Evolutionary conservation across 192 early-diverging fungal species (phyloP).

Genomic region (Gigaspora rosea): DNA sequence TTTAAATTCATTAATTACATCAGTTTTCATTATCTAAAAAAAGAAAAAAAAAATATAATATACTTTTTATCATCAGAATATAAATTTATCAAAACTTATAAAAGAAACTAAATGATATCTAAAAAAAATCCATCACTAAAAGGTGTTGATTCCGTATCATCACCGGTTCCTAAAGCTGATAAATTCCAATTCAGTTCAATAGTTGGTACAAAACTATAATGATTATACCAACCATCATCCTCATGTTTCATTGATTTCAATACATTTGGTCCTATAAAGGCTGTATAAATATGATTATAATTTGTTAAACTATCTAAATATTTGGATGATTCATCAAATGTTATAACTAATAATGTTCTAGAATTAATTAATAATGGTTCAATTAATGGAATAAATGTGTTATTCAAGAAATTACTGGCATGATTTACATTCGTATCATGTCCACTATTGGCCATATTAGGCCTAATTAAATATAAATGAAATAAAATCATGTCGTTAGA

Average conservation of each 20-base stretch:
- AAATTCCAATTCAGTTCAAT: conserved; percentile 30
- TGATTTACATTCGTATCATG: conserved; percentile 50
- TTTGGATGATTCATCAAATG: conserved; percentile 7
- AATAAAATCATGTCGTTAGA: not conserved
- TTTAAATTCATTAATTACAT: no score
- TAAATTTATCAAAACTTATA: no score
- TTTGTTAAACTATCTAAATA: conserved; percentile 1
- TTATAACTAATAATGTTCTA: conserved; percentile 19
- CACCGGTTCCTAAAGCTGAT: not conserved
- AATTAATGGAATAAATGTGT: conserved; percentile 9
- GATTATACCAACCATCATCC: conserved; percentile 2
- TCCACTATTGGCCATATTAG: conserved; percentile 62
- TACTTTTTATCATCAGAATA: no score
- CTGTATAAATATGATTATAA: conserved; percentile 24
- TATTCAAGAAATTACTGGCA: conserved; percentile 54
- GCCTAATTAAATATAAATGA: conserved; percentile 26
- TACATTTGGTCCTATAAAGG: conserved; percentile 28
- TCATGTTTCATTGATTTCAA: conserved; percentile 17
- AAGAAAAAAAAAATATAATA: no score
- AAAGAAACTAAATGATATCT: no score
- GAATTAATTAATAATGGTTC: conserved; percentile 14
- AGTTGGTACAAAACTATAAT: conserved; percentile 12
- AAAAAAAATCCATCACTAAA: not conserved
- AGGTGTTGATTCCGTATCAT: not conserved
- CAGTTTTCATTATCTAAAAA: no score